Evolutionary conservation across 148 eudicot species (phyloP).

Genomic region (Camellia granthamiana): DNA sequence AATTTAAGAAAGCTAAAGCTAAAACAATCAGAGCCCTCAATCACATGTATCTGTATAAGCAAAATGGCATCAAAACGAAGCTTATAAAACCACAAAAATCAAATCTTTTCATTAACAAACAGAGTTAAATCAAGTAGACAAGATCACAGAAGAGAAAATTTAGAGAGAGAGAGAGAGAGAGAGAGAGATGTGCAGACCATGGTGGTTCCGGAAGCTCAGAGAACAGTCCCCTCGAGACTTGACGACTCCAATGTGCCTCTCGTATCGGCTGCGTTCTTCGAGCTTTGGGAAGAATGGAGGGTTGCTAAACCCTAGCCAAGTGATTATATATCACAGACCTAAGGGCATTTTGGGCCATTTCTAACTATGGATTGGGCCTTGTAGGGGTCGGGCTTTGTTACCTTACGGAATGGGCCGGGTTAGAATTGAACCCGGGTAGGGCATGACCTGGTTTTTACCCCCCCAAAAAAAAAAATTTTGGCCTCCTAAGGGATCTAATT

Average conservation of each 20-base stretch:
- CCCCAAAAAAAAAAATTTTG: too few relatives aligned
- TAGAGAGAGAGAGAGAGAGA: neutral
- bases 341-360: constrained; percentile 7
- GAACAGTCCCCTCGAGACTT: constrained; percentile 7
- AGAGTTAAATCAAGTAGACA: too few relatives aligned
- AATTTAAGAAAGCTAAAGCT: neutral
- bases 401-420: neutral
- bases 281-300: neutral
- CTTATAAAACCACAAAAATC: neutral
- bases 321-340: neutral
- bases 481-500: too few relatives aligned
- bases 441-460: neutral
- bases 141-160: too few relatives aligned
- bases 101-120: neutral
- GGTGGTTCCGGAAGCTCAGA: neutral
- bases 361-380: neutral
- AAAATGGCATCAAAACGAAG: neutral
- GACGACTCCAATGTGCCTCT: neutral
- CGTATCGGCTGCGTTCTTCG: neutral
- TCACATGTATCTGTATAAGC: neutral
- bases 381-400: neutral
- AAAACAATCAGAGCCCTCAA: neutral
- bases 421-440: neutral
- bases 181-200: constrained; percentile 11
- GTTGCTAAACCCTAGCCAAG: constrained; percentile 3